Percentiles rank a stretch among this genome's conserved stretches.
Conservation (phyloP, 2,329 filamentous ascomycete species). For the Xylaria sp. region DNA sequence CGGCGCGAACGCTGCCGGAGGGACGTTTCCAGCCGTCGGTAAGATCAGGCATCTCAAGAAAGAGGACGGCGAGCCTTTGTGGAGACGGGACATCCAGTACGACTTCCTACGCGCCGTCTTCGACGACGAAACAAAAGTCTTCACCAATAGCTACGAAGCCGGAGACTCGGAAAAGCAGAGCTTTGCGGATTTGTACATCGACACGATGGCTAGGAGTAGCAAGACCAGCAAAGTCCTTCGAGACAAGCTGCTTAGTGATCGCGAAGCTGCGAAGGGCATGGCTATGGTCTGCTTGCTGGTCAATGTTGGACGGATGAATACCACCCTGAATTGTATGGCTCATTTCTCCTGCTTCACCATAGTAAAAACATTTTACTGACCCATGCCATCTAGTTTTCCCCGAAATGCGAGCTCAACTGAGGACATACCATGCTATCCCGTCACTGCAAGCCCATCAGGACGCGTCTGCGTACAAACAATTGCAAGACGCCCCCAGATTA, state of each 20-base stretch:
- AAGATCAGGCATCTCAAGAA: slow-evolving; percentile 90
- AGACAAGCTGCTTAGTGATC: slow-evolving; percentile 93
- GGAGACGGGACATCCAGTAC: slow-evolving; percentile 88
- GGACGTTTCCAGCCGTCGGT: slow-evolving; percentile 54
- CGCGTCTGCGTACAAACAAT: slow-evolving; percentile 94
- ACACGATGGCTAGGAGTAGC: slow-evolving; percentile 97
- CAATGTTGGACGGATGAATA: slow-evolving; percentile 99
- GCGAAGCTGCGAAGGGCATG: slow-evolving; percentile 94
- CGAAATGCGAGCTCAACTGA: slow-evolving; percentile 96
- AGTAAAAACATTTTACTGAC: slow-evolving; percentile 23
- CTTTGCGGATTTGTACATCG: slow-evolving; percentile 97
- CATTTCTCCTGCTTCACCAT: slow-evolving; percentile 13
- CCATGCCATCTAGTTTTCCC: slow-evolving; percentile 76
- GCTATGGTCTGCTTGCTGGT: slow-evolving; percentile 98
- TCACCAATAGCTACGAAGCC: slow-evolving; percentile 87
- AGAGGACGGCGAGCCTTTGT: slow-evolving; percentile 86
- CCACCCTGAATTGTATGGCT: slow-evolving; percentile 89
- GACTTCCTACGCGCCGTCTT: slow-evolving; percentile 86
- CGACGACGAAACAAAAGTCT: slow-evolving; percentile 78
- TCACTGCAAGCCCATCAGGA: slow-evolving; percentile 96
- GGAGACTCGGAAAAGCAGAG: slow-evolving; percentile 70
- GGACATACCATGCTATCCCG: slow-evolving; percentile 97
- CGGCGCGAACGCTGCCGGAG: slow-evolving; percentile 31
- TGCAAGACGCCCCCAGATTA: slow-evolving; percentile 93
- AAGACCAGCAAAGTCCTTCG: slow-evolving; percentile 99